A percentile compares a stretch with the other conserved stretches of the same genome.
phyloP scores from a whole-genome alignment of 495 filamentous ascomycete species.

The Ramalina intermedia region DNA sequence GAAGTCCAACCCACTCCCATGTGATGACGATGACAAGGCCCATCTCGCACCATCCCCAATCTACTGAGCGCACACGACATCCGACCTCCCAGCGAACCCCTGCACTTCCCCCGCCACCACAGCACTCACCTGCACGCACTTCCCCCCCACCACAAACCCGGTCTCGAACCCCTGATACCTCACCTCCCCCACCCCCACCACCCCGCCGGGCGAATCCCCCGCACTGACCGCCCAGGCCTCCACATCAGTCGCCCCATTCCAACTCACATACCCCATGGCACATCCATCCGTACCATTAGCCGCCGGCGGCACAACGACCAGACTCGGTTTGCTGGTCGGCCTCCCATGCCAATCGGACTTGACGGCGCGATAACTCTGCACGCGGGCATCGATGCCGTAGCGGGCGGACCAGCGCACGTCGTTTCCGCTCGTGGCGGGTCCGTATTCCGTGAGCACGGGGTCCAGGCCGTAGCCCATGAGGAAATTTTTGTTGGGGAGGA shows the following conservation, averaged over 20 bases:
- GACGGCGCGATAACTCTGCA: slow-evolving; percentile 29
- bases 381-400: slow-evolving; percentile 24
- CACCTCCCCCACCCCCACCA: slow-evolving; percentile 6
- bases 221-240: slow-evolving; percentile 23
- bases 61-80: not conserved
- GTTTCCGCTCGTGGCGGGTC: not conserved
- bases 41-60: no score
- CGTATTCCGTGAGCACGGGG: slow-evolving; percentile 35
- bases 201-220: not conserved
- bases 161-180: slow-evolving; percentile 9
- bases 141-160: not conserved
- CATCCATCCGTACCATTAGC: not conserved
- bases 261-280: slow-evolving; percentile 19
- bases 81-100: not conserved
- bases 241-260: slow-evolving; percentile 32
- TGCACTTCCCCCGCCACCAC: not conserved
- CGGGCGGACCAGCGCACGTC: slow-evolving; percentile 21
- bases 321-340: slow-evolving; percentile 24
- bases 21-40: no score
- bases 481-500: slow-evolving; percentile 29
- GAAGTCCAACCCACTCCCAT: no score
- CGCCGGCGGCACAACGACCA: slow-evolving; percentile 6
- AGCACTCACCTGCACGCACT: slow-evolving; percentile 2
- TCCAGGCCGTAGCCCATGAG: slow-evolving; percentile 35
- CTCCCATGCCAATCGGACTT: slow-evolving; percentile 27